Evolutionary conservation across 352 stramenopile species (phyloP).

Genomic region (Phytophthora chlamydospora): DNA sequence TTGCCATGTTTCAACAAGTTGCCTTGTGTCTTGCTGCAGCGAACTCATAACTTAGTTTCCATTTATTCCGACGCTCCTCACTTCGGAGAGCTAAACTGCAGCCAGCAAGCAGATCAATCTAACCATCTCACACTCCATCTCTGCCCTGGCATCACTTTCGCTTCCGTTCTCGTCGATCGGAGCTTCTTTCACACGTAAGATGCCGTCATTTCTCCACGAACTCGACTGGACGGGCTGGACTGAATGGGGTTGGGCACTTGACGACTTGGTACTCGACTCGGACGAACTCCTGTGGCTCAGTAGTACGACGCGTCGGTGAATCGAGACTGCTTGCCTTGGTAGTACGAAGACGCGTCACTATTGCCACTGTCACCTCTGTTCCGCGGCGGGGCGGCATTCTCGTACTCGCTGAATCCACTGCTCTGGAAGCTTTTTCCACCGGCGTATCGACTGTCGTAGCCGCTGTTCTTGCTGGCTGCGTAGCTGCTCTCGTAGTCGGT

Average conservation of each 20-base stretch:
- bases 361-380: conserved; percentile 18
- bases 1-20: neutral
- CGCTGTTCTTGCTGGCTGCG: conserved; percentile 23
- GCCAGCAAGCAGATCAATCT: neutral
- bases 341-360: conserved; percentile 40
- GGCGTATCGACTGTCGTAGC: conserved; percentile 27
- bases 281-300: conserved; percentile 15
- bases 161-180: conserved; percentile 2
- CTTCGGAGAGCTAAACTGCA: conserved; percentile 3
- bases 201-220: neutral
- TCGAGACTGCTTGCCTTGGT: conserved; percentile 29
- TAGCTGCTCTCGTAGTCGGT: conserved; percentile 30
- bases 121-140: conserved; percentile 13
- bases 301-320: conserved; percentile 42
- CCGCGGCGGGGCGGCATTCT: conserved; percentile 15
- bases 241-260: conserved; percentile 6
- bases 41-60: conserved; percentile 52
- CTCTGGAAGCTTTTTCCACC: conserved; percentile 40
- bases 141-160: conserved; percentile 16
- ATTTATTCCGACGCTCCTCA: conserved; percentile 37
- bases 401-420: conserved; percentile 48
- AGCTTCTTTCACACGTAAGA: no score
- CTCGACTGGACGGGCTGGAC: conserved; percentile 9
- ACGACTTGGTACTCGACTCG: conserved; percentile 15
- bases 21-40: conserved; percentile 18